Percentiles rank a stretch among this genome's conserved stretches.
phyloP scores from a whole-genome alignment of 495 filamentous ascomycete species.

The Podospora pseudocomata region DNA sequence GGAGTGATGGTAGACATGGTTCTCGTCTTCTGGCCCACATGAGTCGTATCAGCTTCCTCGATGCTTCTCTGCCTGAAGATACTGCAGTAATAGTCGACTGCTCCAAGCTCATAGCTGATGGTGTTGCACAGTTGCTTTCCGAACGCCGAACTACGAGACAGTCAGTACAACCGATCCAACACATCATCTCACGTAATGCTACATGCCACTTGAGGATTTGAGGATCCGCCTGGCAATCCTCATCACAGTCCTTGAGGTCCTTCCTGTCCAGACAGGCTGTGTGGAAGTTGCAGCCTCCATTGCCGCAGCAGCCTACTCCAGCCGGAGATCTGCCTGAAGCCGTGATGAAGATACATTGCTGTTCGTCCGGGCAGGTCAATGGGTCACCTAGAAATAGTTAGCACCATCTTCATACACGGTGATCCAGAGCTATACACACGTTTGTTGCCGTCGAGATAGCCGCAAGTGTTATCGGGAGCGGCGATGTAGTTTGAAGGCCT shows the following conservation, averaged over 20 bases:
- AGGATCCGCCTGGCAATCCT: constrained; percentile 34
- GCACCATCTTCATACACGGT: neutral
- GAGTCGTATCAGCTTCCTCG: constrained; percentile 37
- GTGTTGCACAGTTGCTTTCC: constrained; percentile 36
- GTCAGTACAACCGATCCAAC: neutral
- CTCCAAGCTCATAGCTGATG: constrained; percentile 31
- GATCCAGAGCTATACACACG: constrained; percentile 25
- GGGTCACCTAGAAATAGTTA: constrained; percentile 28
- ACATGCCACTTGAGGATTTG: constrained; percentile 41
- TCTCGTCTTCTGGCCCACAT: constrained; percentile 32
- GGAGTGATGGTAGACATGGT: constrained; percentile 26
- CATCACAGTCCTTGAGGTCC: constrained; percentile 34
- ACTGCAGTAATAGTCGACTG: constrained; percentile 42
- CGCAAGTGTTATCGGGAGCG: constrained; percentile 49
- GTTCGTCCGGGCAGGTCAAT: constrained; percentile 30
- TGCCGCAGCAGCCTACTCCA: constrained; percentile 38
- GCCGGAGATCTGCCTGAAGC: constrained; percentile 24
- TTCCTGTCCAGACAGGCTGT: constrained; percentile 31
- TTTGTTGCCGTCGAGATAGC: constrained; percentile 39
- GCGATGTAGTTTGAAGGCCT: constrained; percentile 35
- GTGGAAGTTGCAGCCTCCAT: constrained; percentile 28
- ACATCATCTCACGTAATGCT: neutral
- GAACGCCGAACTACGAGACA: neutral
- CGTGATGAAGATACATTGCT: constrained; percentile 35
- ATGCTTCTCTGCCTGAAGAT: constrained; percentile 24